phyloP scores from a whole-genome alignment of 75 land plant genomes.

The Larix kaempferi region DNA sequence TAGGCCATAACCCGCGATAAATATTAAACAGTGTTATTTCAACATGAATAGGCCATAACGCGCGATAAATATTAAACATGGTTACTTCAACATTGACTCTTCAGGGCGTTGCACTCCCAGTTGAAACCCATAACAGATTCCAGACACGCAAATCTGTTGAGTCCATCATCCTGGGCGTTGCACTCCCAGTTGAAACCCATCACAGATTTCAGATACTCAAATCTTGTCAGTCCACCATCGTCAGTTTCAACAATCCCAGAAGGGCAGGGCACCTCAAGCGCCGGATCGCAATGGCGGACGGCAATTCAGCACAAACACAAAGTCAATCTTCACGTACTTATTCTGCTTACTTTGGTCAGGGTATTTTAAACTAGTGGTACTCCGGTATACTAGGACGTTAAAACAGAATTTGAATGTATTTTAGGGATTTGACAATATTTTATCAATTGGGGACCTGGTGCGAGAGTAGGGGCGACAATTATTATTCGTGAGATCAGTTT shows the following conservation, averaged over 20 bases:
- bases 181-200: too few species aligned
- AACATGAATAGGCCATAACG: too few species aligned
- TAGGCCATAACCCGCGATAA: too few species aligned
- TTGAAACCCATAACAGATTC: not conserved
- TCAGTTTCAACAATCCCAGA: not conserved
- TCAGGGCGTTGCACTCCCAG: not conserved
- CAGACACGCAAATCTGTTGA: too few species aligned
- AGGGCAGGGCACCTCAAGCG: not conserved
- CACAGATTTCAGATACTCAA: not conserved
- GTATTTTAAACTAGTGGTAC: not conserved
- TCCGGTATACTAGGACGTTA: not conserved
- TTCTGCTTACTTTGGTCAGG: not conserved
- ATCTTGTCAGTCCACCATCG: not conserved
- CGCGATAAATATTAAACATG: not conserved
- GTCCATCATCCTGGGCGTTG: too few species aligned
- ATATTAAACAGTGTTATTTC: too few species aligned
- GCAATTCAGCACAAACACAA: not conserved
- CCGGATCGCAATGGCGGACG: not conserved
- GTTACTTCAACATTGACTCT: not conserved
- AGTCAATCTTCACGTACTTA: not conserved
- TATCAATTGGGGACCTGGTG: not conserved
- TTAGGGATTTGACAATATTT: not conserved
- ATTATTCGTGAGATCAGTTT: too few species aligned
- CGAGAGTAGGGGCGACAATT: too few species aligned
- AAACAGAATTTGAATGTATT: not conserved